Evolutionary conservation across 768 basidiomycete genomes (phyloP), one percentile per base, ranked within the genome.

Genomic region (Pisolithus albus): DNA sequence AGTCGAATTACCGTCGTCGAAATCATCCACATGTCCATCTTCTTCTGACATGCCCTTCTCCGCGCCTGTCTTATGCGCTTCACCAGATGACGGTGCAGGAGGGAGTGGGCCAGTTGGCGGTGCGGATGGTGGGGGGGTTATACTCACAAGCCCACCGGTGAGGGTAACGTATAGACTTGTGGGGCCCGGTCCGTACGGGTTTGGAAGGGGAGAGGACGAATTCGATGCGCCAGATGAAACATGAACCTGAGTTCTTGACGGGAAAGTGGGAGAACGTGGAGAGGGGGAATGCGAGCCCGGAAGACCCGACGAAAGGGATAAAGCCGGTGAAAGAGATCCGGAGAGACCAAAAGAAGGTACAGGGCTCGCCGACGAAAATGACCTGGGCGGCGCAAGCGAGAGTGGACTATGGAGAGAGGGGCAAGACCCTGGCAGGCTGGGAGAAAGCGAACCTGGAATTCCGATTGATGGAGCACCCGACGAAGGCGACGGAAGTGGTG

Each of bases 241-340:
- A 19, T 46, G 26, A 10, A 39, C 26, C 6, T 41, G 30, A 7
- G 45, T 18, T 13, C 50, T 46, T 8, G 46, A 34, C 24, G 49
- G 36, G 5, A 58, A 61, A 15, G 19, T 36, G 6, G 62, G 63
- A 11, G 59, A 60, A 28, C 60, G 68, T 16, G 64, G 57, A 30
- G 58, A 59, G 24, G 53, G 60, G 1, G 57, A 61, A 13, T 58
- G 46, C 10, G 59, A 59, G 55, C 55, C 55, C 56, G 61, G 59
- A 1, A 56, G 23, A 9, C 47, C 52, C n/a, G 42, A 49, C n/a
- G 58, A 39, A 21, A 44, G 37, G 5, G 58, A 53, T 1, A 30
- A n/a, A 4, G 54, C 42, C 7, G 52, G 46, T 3, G 54, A 43
- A 56, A 61, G 43, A 2, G 58, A 46, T 6, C 45, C 51, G 3